Evolutionary conservation across 148 eudicot species (phyloP).

Genomic region (Heliosperma pusillum): DNA sequence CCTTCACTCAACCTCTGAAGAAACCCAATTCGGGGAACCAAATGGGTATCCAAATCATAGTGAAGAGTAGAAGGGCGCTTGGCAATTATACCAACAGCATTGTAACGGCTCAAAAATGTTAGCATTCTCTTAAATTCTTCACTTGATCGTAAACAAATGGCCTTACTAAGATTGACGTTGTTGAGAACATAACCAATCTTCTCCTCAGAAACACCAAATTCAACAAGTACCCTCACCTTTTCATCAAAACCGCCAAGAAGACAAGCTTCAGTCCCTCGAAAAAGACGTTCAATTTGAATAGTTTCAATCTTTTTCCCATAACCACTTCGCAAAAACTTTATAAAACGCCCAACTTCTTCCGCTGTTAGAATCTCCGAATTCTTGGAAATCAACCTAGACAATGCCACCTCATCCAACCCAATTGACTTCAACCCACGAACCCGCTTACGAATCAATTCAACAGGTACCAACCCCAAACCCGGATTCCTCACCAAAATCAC

Average conservation of each 20-base stretch:
- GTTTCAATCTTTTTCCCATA: constrained; percentile 45
- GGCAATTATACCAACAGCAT: constrained; percentile 56
- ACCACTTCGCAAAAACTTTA: constrained; percentile 33
- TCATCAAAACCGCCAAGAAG: constrained; percentile 54
- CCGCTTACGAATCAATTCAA: constrained; percentile 47
- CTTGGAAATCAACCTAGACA: constrained; percentile 51
- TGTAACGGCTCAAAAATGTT: constrained; percentile 56
- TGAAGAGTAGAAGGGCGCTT: constrained; percentile 63
- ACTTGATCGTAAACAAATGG: constrained; percentile 53
- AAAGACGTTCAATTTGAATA: constrained; percentile 57
- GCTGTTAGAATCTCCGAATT: constrained; percentile 56
- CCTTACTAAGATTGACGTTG: constrained; percentile 64
- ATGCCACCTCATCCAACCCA: constrained; percentile 43
- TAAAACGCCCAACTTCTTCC: constrained; percentile 46
- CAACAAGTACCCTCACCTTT: constrained; percentile 51
- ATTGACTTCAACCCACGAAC: constrained; percentile 44
- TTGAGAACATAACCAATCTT: constrained; percentile 70
- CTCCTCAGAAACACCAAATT: constrained; percentile 57
- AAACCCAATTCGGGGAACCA: constrained; percentile 65
- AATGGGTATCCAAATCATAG: constrained; percentile 71
- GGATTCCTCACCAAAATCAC: constrained; percentile 44
- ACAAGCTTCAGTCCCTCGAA: constrained; percentile 42
- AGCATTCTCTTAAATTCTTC: constrained; percentile 65
- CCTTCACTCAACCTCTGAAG: constrained; percentile 63
- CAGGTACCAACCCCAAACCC: constrained; percentile 34